Conservation (phyloP, 352 stramenopile species). For the Ophiocytium majus region DNA sequence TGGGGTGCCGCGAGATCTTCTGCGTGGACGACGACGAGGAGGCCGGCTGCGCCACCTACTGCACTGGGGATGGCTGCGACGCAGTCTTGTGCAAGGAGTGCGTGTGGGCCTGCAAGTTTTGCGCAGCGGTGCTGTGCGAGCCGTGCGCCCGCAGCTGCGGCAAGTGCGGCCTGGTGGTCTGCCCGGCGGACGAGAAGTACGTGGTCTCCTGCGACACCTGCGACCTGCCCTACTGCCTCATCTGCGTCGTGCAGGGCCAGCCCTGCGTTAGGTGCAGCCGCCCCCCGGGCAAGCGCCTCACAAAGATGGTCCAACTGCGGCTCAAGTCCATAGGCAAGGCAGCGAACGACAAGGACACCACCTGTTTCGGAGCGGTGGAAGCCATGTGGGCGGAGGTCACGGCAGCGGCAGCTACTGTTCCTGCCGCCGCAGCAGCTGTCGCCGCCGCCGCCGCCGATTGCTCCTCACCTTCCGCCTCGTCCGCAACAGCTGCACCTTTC, state of each 20-base stretch:
- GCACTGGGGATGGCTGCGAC: not conserved
- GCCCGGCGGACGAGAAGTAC: not conserved
- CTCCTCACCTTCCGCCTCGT: no score
- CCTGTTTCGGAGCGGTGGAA: not conserved
- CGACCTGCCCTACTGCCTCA: constrained; percentile 16
- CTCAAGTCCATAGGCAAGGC: constrained; percentile 10
- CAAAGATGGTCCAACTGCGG: not conserved
- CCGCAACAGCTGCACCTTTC: no score
- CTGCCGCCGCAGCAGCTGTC: not conserved
- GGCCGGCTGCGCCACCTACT: not conserved
- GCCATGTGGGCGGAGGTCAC: not conserved
- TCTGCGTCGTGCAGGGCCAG: constrained; percentile 5
- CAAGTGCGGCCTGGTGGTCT: constrained; percentile 10
- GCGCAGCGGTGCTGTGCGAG: constrained; percentile 9
- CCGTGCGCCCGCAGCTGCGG: not conserved
- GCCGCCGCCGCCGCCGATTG: not conserved
- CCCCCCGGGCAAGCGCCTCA: constrained; percentile 4
- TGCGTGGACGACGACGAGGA: not conserved
- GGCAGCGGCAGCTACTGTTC: not conserved
- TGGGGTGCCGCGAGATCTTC: constrained; percentile 12
- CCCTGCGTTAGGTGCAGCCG: not conserved
- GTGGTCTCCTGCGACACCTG: not conserved
- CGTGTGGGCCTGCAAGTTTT: not conserved
- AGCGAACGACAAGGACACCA: not conserved
- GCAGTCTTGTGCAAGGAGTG: not conserved